phyloP scores from a whole-genome alignment of 2,329 filamentous ascomycete genomes.

The Pleoardoris graminearum region DNA sequence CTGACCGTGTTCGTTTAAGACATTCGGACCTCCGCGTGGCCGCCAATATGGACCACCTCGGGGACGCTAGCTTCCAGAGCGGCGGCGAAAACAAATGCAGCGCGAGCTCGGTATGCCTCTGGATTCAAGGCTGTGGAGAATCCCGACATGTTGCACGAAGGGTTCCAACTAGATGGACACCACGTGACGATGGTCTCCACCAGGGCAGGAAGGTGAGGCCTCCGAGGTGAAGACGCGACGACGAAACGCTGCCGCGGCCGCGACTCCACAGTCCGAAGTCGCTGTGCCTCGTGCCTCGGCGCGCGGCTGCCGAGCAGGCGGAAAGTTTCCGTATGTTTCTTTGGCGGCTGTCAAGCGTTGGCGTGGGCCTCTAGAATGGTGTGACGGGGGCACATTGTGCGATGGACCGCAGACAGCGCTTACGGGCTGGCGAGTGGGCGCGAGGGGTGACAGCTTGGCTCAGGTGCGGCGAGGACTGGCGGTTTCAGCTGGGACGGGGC shows the following conservation, averaged over 20 bases:
- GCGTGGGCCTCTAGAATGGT: neutral
- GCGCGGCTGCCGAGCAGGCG: slow-evolving; percentile 4
- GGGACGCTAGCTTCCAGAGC: too few relatives aligned
- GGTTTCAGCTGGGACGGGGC: slow-evolving; percentile 18
- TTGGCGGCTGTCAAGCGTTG: neutral
- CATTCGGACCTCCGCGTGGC: too few relatives aligned
- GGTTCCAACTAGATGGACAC: neutral
- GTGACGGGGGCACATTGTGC: neutral
- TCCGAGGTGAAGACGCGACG: too few relatives aligned
- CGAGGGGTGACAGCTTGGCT: slow-evolving; percentile 5
- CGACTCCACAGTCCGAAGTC: slow-evolving; percentile 1
- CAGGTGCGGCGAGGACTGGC: neutral
- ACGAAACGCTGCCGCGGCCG: too few relatives aligned
- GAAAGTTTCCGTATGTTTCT: neutral
- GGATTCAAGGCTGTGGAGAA: neutral
- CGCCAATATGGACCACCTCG: too few relatives aligned
- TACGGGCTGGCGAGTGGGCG: slow-evolving; percentile 10
- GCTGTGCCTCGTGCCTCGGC: slow-evolving; percentile 3
- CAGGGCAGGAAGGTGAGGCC: neutral
- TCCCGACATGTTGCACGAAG: neutral
- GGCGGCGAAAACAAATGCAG: too few relatives aligned
- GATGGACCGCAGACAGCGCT: slow-evolving; percentile 13
- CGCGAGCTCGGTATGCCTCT: too few relatives aligned
- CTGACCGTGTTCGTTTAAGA: too few relatives aligned
- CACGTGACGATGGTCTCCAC: neutral